Conservation (phyloP, 1,284 basidiomycete genomes). For the Omphalotus olearius region DNA sequence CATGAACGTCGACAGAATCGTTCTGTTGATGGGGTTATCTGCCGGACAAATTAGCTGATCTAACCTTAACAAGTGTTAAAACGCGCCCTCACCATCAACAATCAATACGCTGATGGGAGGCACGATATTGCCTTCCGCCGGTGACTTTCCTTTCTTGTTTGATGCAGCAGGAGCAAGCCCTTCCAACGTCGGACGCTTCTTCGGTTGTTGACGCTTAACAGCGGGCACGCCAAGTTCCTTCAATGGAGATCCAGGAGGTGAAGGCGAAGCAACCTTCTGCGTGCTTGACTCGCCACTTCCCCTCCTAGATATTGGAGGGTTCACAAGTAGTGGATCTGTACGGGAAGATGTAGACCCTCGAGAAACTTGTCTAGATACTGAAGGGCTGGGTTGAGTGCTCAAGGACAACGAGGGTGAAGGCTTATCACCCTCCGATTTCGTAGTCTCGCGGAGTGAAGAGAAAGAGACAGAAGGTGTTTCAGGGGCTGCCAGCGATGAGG, state of each 20-base stretch:
- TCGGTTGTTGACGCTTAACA: background rate
- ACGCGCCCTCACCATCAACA: conserved; percentile 74
- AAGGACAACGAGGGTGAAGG: conserved; percentile 1
- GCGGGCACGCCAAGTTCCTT: background rate
- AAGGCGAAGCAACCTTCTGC: conserved; percentile 1
- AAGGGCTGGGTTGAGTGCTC: background rate
- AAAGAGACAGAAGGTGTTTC: conserved; percentile 26
- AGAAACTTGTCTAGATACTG: background rate
- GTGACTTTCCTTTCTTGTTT: conserved; percentile 26
- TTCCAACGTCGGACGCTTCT: conserved; percentile 5
- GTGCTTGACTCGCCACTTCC: background rate
- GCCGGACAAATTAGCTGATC: conserved; percentile 6
- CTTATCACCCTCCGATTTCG: conserved; percentile 7
- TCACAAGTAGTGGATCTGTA: background rate
- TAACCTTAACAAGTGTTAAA: conserved; percentile 1
- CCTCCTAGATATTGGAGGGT: background rate
- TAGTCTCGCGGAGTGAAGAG: conserved; percentile 27
- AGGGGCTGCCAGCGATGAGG: conserved; percentile 12
- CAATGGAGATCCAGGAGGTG: conserved; percentile 6
- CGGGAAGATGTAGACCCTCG: background rate
- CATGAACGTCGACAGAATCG: conserved; percentile 95
- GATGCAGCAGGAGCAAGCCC: conserved; percentile 15
- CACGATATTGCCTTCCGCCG: conserved; percentile 54
- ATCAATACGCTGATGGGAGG: conserved; percentile 96
- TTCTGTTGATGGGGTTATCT: conserved; percentile 99